Evolutionary conservation across 2,329 filamentous ascomycete species (phyloP), one percentile per base, ranked within the genome.

Genomic region (Trichoderma breve): DNA sequence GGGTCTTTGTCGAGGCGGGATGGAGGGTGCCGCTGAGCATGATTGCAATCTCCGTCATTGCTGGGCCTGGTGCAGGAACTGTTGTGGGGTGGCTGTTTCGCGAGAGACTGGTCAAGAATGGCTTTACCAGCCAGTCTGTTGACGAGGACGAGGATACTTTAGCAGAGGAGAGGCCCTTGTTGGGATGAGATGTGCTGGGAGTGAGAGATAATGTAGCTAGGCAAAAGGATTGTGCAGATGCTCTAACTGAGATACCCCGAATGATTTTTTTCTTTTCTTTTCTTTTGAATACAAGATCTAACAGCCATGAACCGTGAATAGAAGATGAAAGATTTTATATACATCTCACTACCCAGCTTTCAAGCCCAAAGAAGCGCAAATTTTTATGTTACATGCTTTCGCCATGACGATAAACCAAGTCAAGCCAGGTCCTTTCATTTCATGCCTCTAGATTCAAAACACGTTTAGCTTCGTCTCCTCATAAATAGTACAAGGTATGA

Each of bases 1-100:
- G 86, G 86, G 78, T 88, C 39, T 77, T 87, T 51, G 84, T 86
- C 18, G 86, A 88, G 77, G 83, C 83, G 0, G 86, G 86, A 21
- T 83, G 83, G 82, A 77, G 78, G 36, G 81, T 79, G 21, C 82
- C 80, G 4, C 73, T 80, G 9, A 80, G 78, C 5, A 81, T 79
- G 67, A 62, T 79, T 8, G 77, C 72, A 18, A 74, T 77, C 3
- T 76, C 78, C 3, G 68, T 80, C 21, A 51, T 82, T 3, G 74
- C 82, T 34, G 83, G 83, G 0, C 82, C 83, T 0, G 83, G 83
- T 4, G 80, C 81, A 0, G 82, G 82, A 12, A 76, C 79, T 8
- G 82, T 80, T 39, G 74, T 81, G 15, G 81, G 79, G 0, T 84
- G 83, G 83, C 73, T 83, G 32, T 81, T 82, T 64, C 77, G 83